These are phyloP conservation scores for Pseudomonodictys pantanalensis DNA, from an alignment of 495 filamentous ascomycete species.

Conservation along the genomic window DNA sequence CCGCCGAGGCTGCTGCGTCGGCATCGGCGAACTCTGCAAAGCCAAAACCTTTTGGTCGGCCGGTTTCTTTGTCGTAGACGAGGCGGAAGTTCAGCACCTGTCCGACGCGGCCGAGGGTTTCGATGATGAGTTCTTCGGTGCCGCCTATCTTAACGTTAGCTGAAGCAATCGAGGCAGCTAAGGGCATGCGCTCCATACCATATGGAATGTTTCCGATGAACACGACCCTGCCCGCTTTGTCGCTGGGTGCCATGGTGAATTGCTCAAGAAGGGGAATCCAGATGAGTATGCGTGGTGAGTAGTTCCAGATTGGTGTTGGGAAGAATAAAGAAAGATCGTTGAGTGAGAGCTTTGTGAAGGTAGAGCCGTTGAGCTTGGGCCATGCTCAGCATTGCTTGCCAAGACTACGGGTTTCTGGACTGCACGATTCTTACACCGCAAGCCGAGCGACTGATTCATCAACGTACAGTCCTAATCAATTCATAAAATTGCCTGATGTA, in stretches of 20 bases:
- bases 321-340: no score
- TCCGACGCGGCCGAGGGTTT: slow-evolving; percentile 83
- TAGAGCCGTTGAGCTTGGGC: neutral
- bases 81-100: slow-evolving; percentile 89
- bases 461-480: no score
- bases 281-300: no score
- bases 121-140: slow-evolving; percentile 89
- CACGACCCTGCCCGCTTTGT: slow-evolving; percentile 37
- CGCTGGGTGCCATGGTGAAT: slow-evolving; percentile 22
- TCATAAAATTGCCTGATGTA: no score
- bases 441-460: no score
- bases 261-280: no score
- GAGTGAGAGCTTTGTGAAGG: neutral
- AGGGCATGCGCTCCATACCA: slow-evolving; percentile 31
- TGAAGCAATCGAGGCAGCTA: neutral
- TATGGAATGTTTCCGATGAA: slow-evolving; percentile 48
- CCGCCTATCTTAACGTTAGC: slow-evolving; percentile 55
- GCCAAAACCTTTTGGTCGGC: slow-evolving; percentile 91
- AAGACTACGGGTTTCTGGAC: no score
- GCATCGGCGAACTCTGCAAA: slow-evolving; percentile 90
- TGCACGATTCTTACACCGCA: no score
- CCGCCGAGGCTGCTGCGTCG: slow-evolving; percentile 89
- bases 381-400: no score
- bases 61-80: slow-evolving; percentile 93
- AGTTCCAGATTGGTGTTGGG: no score